Evolutionary conservation across 257 asterid species (phyloP).

Genomic region (Solanum chaucha): DNA sequence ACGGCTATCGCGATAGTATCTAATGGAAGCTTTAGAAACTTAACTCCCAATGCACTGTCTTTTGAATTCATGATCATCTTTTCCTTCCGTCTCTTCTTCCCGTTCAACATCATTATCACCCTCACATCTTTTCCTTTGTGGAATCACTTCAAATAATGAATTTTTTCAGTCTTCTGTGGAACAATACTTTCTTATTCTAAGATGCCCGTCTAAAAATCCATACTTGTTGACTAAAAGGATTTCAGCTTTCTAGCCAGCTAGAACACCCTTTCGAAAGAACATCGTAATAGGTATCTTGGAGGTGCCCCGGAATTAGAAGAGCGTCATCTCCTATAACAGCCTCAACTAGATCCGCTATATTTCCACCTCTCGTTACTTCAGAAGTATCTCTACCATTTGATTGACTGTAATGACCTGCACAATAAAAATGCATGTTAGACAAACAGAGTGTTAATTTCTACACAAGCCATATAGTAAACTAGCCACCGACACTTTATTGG

Average conservation of each 20-base stretch:
- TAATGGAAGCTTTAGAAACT: background rate
- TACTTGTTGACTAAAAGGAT: no score
- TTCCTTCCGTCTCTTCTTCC: constrained; percentile 8
- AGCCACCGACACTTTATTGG: background rate
- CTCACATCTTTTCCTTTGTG: constrained; percentile 74
- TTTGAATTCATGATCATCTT: constrained; percentile 16
- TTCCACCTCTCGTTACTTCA: constrained; percentile 38
- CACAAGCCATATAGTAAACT: background rate
- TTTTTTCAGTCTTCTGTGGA: constrained; percentile 57
- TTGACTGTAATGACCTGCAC: constrained; percentile 83
- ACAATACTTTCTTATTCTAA: no score
- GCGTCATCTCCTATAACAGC: no score
- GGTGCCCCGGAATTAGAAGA: no score
- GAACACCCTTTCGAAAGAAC: no score
- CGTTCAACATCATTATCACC: constrained; percentile 19
- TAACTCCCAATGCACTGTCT: constrained; percentile 42
- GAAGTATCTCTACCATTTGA: constrained; percentile 85
- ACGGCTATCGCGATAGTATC: background rate
- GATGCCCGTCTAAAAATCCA: no score
- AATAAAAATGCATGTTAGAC: background rate
- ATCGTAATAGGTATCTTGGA: no score
- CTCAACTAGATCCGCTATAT: no score
- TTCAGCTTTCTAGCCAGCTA: no score
- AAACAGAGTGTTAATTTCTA: background rate
- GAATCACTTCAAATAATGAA: constrained; percentile 69